Evolutionary conservation across 768 basidiomycete species (phyloP).

Genomic region (Kwoniella bestiolae): DNA sequence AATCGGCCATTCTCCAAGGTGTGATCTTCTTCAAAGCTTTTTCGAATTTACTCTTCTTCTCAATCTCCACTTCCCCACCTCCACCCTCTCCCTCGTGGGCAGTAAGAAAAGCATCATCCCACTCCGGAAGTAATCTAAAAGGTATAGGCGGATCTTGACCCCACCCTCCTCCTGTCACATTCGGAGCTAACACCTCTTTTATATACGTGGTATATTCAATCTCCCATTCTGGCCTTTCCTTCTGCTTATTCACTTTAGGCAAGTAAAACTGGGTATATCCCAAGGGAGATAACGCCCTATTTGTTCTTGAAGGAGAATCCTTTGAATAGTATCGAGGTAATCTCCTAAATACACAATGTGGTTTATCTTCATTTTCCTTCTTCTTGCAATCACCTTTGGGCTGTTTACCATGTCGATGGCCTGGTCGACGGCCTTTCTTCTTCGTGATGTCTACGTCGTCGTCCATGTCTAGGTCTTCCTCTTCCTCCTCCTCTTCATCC

Average conservation of each 20-base stretch:
- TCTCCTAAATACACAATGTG: slow-evolving; percentile 52
- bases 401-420: slow-evolving; percentile 61
- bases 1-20: slow-evolving; percentile 74
- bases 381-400: slow-evolving; percentile 52
- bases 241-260: slow-evolving; percentile 63
- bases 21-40: slow-evolving; percentile 60
- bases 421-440: slow-evolving; percentile 67
- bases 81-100: slow-evolving; percentile 33
- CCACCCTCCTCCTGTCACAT: slow-evolving; percentile 4
- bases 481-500: slow-evolving; percentile 35
- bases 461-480: slow-evolving; percentile 20
- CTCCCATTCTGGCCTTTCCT: slow-evolving; percentile 68
- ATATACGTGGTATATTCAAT: slow-evolving; percentile 78
- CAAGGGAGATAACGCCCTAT: slow-evolving; percentile 72
- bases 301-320: slow-evolving; percentile 71
- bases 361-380: slow-evolving; percentile 55
- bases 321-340: slow-evolving; percentile 64
- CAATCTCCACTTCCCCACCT: slow-evolving; percentile 57
- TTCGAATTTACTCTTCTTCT: slow-evolving; percentile 60
- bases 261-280: slow-evolving; percentile 83
- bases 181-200: slow-evolving; percentile 59
- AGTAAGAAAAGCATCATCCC: slow-evolving; percentile 27
- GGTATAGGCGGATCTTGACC: slow-evolving; percentile 40
- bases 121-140: slow-evolving; percentile 47
- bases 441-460: slow-evolving; percentile 60